phyloP scores from a whole-genome alignment of 495 filamentous ascomycete species.

The Tuber indicum region DNA sequence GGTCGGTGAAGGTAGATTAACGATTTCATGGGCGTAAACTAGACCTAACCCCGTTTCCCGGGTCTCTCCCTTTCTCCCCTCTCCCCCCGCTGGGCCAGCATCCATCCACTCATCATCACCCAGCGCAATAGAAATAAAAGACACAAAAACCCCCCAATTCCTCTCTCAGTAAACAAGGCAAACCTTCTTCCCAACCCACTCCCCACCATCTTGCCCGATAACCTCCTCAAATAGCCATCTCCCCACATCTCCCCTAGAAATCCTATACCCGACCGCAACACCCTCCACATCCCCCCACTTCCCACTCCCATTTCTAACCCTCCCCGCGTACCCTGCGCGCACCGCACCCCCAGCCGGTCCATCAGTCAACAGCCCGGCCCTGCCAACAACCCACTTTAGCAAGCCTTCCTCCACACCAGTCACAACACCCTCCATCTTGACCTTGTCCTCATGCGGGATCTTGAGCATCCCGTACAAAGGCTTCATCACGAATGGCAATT shows the following conservation, averaged over 20 bases:
- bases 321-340: constrained; percentile 41
- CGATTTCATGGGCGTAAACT: not conserved
- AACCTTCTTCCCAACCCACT: constrained; percentile 45
- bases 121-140: not conserved
- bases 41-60: not conserved
- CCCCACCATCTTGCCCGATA: constrained; percentile 40
- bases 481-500: constrained; percentile 43
- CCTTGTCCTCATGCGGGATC: constrained; percentile 45
- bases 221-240: constrained; percentile 47
- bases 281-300: constrained; percentile 31
- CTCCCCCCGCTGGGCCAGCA: not conserved
- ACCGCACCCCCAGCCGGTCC: constrained; percentile 38
- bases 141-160: not conserved
- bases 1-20: not conserved
- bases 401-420: constrained; percentile 21
- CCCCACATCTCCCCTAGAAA: constrained; percentile 45
- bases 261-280: constrained; percentile 44
- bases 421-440: constrained; percentile 42
- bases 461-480: constrained; percentile 44
- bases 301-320: constrained; percentile 40
- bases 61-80: not conserved
- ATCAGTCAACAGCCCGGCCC: constrained; percentile 43
- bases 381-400: constrained; percentile 41
- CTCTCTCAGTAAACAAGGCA: constrained; percentile 43
- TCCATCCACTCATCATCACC: no score